A percentile compares a stretch with the other conserved stretches of the same genome.
Evolutionary conservation across 2,329 filamentous ascomycete genomes (phyloP).

Genomic region (Escovopsis sp.): DNA sequence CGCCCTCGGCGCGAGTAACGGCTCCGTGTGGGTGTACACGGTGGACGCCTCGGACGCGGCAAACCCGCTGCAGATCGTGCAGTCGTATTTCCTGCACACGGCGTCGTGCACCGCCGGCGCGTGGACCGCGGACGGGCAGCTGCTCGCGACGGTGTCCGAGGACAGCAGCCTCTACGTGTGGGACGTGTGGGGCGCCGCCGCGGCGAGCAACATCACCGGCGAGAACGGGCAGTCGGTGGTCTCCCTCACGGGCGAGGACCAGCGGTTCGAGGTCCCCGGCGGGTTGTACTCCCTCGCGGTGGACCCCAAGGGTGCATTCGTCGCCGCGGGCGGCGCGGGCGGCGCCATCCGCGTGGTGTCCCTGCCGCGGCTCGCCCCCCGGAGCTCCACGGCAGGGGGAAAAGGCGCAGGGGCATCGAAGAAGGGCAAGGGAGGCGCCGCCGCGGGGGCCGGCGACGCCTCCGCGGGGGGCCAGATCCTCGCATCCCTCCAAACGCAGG

Average conservation of each 20-base stretch:
- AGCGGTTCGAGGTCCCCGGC: slow-evolving; percentile 82
- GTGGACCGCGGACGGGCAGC: slow-evolving; percentile 76
- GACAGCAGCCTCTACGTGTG: slow-evolving; percentile 82
- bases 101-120: slow-evolving; percentile 72
- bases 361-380: slow-evolving; percentile 45
- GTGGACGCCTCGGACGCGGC: slow-evolving; percentile 49
- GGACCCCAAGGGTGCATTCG: slow-evolving; percentile 62
- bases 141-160: slow-evolving; percentile 80
- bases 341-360: slow-evolving; percentile 76
- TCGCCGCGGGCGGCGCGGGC: slow-evolving; percentile 75
- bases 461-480: slow-evolving; percentile 47
- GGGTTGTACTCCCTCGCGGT: slow-evolving; percentile 80
- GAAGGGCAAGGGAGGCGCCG: slow-evolving; percentile 12
- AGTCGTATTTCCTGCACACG: slow-evolving; percentile 86
- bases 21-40: slow-evolving; percentile 92
- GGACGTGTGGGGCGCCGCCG: slow-evolving; percentile 74
- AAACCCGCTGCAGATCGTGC: slow-evolving; percentile 61
- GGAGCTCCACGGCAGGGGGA: too few species aligned
- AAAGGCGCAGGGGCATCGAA: too few species aligned
- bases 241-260: slow-evolving; percentile 62
- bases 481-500: slow-evolving; percentile 66
- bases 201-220: slow-evolving; percentile 34
- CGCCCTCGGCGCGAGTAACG: slow-evolving; percentile 77
- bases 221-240: slow-evolving; percentile 52
- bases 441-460: slow-evolving; percentile 21